Evolutionary conservation across 306 rosid species (phyloP), one percentile per base, ranked within the genome.

Genomic region (Mimosa bimucronata): DNA sequence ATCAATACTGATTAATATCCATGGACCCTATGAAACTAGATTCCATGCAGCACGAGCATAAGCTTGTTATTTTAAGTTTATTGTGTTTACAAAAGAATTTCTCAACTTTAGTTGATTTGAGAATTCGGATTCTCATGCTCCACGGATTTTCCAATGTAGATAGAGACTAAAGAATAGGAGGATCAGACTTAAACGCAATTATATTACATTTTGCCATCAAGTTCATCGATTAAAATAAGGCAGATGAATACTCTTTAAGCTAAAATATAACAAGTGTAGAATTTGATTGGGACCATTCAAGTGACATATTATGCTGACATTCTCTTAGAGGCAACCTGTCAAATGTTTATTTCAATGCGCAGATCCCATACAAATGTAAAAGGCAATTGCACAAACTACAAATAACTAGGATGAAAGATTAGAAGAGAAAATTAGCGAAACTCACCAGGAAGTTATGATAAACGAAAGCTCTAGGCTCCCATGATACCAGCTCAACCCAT

Each of bases 391-490:
- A 14, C 19, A 53, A 41, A 58, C 26, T 13, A 7, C 2, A 12
- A 37, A 41, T 14, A 8, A 6, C 16, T 7, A 18, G 13, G 40
- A 48, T 9, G 23, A 44, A 44, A 7, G 30, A 75, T 9, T 5
- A 14, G 30, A 30, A 40, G 29, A 30, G 74, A 12, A 53, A 1
- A 1, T 31, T 6, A 3, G 10, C 8, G 12, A 29, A 57, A 74
- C 86, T 87, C 26, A 95, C 98, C 97, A 96, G 83, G 84, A 96
- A 93, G 80, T 93, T 96, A 40, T 96, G 99, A 83, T 91, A 96
- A 8, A 96, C 87, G 75, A 93, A 89, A 57, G 99, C 98, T 88
- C 99, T 82, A 48, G 99, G 99, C 91, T 96, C 98, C 99, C 99
- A 96, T 0, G 99, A 96, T 77, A 96, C 61, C 28, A 90, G 83